A percentile compares a stretch with the other conserved stretches of the same genome.
Evolutionary conservation across 169 alveolate species (phyloP).

Genomic region (Babesia caballi): DNA sequence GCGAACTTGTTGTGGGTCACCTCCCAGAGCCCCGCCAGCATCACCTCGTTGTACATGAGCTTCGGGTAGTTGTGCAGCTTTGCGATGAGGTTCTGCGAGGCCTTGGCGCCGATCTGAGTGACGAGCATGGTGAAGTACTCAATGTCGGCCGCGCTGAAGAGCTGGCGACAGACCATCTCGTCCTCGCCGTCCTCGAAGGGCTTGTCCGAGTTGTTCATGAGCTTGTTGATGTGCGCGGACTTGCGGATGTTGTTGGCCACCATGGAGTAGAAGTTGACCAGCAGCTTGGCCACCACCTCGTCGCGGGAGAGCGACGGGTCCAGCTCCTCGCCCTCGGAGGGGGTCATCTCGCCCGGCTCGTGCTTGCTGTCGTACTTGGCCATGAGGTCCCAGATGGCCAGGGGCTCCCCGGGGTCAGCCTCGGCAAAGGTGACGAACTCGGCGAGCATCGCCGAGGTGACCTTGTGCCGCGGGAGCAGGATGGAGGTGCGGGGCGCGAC

Average conservation of each 20-base stretch:
- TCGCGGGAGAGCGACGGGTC: neutral
- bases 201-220: neutral
- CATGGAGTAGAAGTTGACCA: constrained; percentile 2
- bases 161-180: neutral
- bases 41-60: constrained; percentile 38
- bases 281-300: neutral
- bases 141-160: constrained; percentile 31
- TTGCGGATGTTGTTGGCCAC: constrained; percentile 13
- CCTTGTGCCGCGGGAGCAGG: constrained; percentile 62
- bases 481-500: constrained; percentile 78
- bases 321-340: neutral
- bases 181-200: constrained; percentile 5
- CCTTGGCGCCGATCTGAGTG: constrained; percentile 17
- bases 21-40: constrained; percentile 25
- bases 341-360: neutral
- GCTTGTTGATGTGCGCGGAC: constrained; percentile 21
- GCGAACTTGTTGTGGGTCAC: constrained; percentile 39
- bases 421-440: constrained; percentile 47
- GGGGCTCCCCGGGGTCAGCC: constrained; percentile 65
- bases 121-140: constrained; percentile 13
- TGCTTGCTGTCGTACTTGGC: neutral
- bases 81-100: constrained; percentile 7
- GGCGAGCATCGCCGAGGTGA: constrained; percentile 36
- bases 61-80: neutral
- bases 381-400: constrained; percentile 6